Percentiles rank a stretch among this genome's conserved stretches.
Evolutionary conservation across 2,329 filamentous ascomycete species (phyloP).

Genomic region (Aspergillus amoenus): DNA sequence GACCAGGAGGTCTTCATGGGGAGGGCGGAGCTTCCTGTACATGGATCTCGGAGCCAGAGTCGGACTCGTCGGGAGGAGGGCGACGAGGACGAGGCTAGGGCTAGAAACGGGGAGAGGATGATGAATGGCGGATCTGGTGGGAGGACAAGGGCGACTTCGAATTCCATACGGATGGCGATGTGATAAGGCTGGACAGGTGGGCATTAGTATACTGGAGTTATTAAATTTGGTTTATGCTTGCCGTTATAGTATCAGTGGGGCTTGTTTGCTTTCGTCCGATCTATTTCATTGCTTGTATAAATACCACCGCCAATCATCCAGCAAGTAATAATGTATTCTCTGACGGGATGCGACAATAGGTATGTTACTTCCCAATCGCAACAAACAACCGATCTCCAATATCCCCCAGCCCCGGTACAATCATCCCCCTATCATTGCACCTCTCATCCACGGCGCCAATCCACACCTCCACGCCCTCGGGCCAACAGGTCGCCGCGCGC

Average conservation of each 20-base stretch:
- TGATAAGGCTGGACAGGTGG: neutral
- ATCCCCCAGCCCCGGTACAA: conserved; percentile 85
- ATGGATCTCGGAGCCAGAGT: neutral
- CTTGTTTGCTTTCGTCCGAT: neutral
- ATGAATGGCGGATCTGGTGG: neutral
- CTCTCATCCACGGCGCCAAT: conserved; percentile 73
- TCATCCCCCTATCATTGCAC: conserved; percentile 79
- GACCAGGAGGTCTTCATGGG: conserved; percentile 14
- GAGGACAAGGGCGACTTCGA: neutral
- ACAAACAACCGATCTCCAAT: conserved; percentile 87
- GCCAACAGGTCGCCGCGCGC: conserved; percentile 74
- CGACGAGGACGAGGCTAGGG: neutral
- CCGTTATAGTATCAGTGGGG: neutral
- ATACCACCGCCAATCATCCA: neutral
- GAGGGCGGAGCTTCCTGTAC: conserved; percentile 12
- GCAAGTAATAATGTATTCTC: neutral
- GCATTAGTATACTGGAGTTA: too few species aligned
- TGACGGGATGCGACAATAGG: neutral
- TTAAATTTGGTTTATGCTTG: neutral
- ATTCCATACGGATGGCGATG: neutral
- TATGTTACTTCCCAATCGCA: conserved; percentile 73
- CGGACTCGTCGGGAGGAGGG: neutral
- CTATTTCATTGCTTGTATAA: neutral
- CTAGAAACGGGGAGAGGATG: too few species aligned
- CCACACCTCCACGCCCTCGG: conserved; percentile 64